These are phyloP conservation scores for Lipomyces kockii DNA, from an alignment of 805 yeast genomes.

Conservation along the genomic window DNA sequence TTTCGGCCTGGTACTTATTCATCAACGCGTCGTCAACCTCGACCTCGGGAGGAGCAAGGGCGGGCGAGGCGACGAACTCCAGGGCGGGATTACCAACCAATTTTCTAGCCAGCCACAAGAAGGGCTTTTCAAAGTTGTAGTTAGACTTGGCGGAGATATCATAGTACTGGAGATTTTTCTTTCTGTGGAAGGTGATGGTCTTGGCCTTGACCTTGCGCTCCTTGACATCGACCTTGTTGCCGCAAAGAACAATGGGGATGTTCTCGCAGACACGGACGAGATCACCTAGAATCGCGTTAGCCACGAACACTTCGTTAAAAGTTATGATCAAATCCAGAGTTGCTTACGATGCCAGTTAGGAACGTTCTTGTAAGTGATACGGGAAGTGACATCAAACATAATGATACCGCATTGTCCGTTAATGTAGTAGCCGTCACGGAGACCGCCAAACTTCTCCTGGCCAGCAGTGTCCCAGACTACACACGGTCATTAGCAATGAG, in stretches of 20 bases:
- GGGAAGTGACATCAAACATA: conserved; percentile 99
- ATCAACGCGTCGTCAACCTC: conserved; percentile 94
- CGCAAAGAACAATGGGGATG: conserved; percentile 98
- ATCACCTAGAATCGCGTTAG: conserved; percentile 51
- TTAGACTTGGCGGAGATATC: conserved; percentile 99
- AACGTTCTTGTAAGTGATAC: conserved; percentile 99
- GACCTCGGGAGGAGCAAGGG: conserved; percentile 99
- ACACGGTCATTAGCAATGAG: not conserved
- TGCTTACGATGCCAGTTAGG: conserved; percentile 97
- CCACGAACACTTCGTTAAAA: not conserved
- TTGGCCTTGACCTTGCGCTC: conserved; percentile 99
- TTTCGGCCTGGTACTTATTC: conserved; percentile 98
- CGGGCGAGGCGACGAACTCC: conserved; percentile 99
- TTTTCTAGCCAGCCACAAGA: conserved; percentile 99
- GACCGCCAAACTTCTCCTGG: conserved; percentile 99
- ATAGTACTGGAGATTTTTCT: conserved; percentile 99
- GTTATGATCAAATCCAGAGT: not conserved
- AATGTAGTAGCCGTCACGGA: conserved; percentile 99
- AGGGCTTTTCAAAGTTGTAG: conserved; percentile 99
- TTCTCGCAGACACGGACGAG: conserved; percentile 99
- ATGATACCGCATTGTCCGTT: conserved; percentile 99
- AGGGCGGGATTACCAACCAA: conserved; percentile 97
- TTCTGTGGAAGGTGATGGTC: conserved; percentile 99
- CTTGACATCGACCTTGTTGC: conserved; percentile 99
- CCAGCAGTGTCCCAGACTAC: conserved; percentile 99